Base-by-base conservation (phyloP, 2,329 filamentous ascomycete species). In the Aplosporella prunicola region DNA sequence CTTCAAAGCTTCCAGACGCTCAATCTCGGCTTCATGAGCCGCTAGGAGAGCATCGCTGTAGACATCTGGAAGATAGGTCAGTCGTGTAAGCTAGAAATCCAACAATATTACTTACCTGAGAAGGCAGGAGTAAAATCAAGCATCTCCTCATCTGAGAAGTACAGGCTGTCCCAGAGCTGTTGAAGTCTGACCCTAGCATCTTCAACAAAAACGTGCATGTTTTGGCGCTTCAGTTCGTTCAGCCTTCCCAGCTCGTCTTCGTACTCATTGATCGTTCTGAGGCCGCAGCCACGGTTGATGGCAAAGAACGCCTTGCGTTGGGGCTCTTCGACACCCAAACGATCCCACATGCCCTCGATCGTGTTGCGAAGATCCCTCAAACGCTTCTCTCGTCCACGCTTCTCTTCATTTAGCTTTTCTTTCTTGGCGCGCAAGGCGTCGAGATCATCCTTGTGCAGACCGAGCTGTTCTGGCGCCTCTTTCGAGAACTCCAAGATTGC, bases 61-160 rank as follows among this genome's bases (percentile, higher is more conserved):
- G 14, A 95, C 89, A 55, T 96, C 91, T 9, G 49, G 47, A 15
- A 5, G 3, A 11, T 15, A 15, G 35, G 40, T 49, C 31, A 50
- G 43, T 14, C 23, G 16, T n/a, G n/a, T n/a, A n/a, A n/a, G n/a
- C n/a, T n/a, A n/a, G n/a, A n/a, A 8, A 15, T 27, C n/a, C 14
- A 11, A 22, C 1, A 15, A 3, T 2, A 4, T 24, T 16, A 40
- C 52, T 35, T 43, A 59, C 57, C 57, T 30, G 87, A 93, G 57
- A 96, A 96, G 27, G 88, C 91, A 0, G 93, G 91, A 0, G 88
- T 91, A 50, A 98, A 98, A 48, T 95, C 88, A 40, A 96, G 76
- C 88, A 96, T 96, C 64, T 98, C 91, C 52, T 98, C 91, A 56
- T 98, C 91, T 0, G 85, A 94, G 55, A 93, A 88, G 66, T 91